Conservation (phyloP, 176 grass and related monocot species). For the Carex pumila region DNA sequence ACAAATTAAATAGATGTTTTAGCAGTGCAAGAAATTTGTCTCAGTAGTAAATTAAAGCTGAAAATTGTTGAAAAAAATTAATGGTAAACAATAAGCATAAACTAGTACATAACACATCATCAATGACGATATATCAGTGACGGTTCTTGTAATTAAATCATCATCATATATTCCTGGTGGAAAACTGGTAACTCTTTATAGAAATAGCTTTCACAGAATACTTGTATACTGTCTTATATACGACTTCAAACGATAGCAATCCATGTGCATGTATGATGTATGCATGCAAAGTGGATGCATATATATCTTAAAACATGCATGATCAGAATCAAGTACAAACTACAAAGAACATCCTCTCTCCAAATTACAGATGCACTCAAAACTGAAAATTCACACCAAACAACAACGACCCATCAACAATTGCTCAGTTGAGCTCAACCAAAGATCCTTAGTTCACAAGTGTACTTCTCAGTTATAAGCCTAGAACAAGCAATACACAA, state of each 20-base stretch:
- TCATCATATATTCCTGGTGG: no score
- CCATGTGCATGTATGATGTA: not conserved
- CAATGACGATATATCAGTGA: no score
- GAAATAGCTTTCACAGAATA: not conserved
- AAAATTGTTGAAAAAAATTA: not conserved
- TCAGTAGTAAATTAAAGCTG: not conserved
- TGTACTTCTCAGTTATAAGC: not conserved
- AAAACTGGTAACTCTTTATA: no score
- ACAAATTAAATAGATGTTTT: not conserved
- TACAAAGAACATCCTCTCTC: not conserved
- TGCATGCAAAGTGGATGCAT: not conserved
- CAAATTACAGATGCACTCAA: conserved; percentile 13
- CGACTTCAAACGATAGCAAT: not conserved
- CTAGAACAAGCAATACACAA: not conserved
- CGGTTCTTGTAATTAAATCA: no score
- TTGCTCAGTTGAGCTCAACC: not conserved
- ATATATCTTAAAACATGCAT: not conserved
- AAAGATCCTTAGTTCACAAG: not conserved
- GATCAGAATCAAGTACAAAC: not conserved
- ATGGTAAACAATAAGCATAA: not conserved
- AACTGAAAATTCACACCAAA: conserved; percentile 8
- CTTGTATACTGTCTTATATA: not conserved
- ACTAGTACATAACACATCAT: no score
- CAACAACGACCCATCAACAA: not conserved
- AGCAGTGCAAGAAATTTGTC: not conserved